A percentile compares a stretch with the other conserved stretches of the same genome.
Evolutionary conservation across 2,329 filamentous ascomycete species (phyloP).

Genomic region (Pseudogymnoascus sp.): DNA sequence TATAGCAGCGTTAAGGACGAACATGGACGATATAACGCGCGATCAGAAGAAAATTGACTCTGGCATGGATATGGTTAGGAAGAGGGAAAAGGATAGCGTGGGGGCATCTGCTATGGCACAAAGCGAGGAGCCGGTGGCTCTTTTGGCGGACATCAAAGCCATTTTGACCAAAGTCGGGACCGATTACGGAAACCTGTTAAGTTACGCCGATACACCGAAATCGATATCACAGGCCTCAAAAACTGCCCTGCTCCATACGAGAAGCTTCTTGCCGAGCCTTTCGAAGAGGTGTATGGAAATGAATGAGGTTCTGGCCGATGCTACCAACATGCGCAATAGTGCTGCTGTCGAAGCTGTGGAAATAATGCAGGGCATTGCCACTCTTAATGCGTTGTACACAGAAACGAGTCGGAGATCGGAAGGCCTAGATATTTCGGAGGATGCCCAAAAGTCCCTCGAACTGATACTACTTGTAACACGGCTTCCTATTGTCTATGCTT

Average conservation of each 20-base stretch:
- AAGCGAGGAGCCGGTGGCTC: constrained; percentile 54
- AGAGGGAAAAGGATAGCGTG: constrained; percentile 53
- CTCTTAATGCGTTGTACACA: constrained; percentile 67
- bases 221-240: constrained; percentile 55
- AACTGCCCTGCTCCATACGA: constrained; percentile 55
- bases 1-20: constrained; percentile 50
- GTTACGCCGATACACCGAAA: constrained; percentile 59
- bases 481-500: constrained; percentile 82
- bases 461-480: constrained; percentile 71
- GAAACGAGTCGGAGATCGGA: constrained; percentile 65
- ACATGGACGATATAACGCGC: constrained; percentile 53
- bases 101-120: constrained; percentile 48
- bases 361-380: constrained; percentile 76
- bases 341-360: constrained; percentile 57
- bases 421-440: constrained; percentile 61
- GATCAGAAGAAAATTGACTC: constrained; percentile 51
- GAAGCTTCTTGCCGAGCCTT: constrained; percentile 51
- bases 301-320: constrained; percentile 50
- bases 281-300: constrained; percentile 50
- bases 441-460: constrained; percentile 73
- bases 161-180: constrained; percentile 78
- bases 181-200: constrained; percentile 71
- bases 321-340: constrained; percentile 58
- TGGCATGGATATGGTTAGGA: constrained; percentile 53
- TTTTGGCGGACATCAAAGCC: constrained; percentile 78